A percentile compares a stretch with the other conserved stretches of the same genome.
Evolutionary conservation across 768 basidiomycete genomes (phyloP).

Genomic region (Tremella mesenterica): DNA sequence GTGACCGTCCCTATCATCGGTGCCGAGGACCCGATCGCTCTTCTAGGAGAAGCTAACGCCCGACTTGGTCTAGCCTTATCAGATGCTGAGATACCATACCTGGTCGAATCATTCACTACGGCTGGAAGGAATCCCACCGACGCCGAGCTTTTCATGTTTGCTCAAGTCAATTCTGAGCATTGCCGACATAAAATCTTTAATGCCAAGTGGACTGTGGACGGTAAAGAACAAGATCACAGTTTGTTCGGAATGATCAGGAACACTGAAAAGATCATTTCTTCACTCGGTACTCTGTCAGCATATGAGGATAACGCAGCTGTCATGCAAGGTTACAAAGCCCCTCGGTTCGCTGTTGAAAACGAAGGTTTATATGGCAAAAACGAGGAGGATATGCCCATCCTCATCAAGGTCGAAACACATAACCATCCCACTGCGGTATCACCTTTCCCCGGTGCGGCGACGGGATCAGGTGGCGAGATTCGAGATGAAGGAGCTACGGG

Average conservation of each 20-base stretch:
- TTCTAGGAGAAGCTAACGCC: slow-evolving; percentile 67
- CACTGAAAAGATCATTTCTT: slow-evolving; percentile 64
- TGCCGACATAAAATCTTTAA: slow-evolving; percentile 99
- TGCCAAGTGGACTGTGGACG: slow-evolving; percentile 88
- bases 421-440: slow-evolving; percentile 99
- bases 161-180: slow-evolving; percentile 99
- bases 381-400: slow-evolving; percentile 69
- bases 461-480: slow-evolving; percentile 96
- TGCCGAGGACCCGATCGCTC: slow-evolving; percentile 52
- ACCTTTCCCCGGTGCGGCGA: slow-evolving; percentile 96
- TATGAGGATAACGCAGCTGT: slow-evolving; percentile 99
- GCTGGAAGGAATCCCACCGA: slow-evolving; percentile 84
- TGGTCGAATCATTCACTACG: slow-evolving; percentile 78
- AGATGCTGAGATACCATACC: slow-evolving; percentile 79
- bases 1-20: slow-evolving; percentile 59
- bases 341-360: slow-evolving; percentile 58
- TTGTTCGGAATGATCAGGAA: slow-evolving; percentile 97
- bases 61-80: slow-evolving; percentile 84
- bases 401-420: slow-evolving; percentile 98
- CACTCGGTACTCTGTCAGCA: slow-evolving; percentile 78
- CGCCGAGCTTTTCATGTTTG: slow-evolving; percentile 99
- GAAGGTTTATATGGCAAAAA: slow-evolving; percentile 52
- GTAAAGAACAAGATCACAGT: slow-evolving; percentile 55
- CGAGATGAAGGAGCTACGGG: slow-evolving; percentile 96
- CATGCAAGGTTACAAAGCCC: slow-evolving; percentile 63